Conservation (phyloP, 164 flowering plant species). For the Macadamia integrifolia region DNA sequence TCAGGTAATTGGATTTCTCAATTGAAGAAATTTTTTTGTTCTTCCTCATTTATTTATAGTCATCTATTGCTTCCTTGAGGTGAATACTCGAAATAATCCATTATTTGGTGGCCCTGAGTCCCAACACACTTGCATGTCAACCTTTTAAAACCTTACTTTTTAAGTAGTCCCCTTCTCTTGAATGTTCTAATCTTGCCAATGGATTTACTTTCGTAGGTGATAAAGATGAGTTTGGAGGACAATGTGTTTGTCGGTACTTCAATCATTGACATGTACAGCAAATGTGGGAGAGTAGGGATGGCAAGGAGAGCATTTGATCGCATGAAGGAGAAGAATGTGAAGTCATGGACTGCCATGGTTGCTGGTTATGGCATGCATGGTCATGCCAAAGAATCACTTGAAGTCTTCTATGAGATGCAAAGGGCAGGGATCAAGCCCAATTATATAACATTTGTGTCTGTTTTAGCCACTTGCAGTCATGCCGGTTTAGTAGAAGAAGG, state of each 20-base stretch:
- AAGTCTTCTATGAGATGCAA: constrained; percentile 57
- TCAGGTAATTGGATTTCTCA: constrained; percentile 40
- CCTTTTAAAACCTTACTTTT: not conserved
- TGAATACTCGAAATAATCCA: not conserved
- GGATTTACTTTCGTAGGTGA: constrained; percentile 30
- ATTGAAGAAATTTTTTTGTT: too few relatives aligned
- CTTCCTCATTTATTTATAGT: too few relatives aligned
- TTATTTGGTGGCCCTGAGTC: not conserved
- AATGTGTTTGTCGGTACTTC: constrained; percentile 71
- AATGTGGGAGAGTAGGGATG: constrained; percentile 64
- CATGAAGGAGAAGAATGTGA: constrained; percentile 63
- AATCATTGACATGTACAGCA: constrained; percentile 88
- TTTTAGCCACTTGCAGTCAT: constrained; percentile 81
- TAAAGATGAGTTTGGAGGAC: constrained; percentile 53
- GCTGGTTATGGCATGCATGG: constrained; percentile 90
- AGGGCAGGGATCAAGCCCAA: constrained; percentile 53
- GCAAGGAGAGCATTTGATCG: constrained; percentile 61
- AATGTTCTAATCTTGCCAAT: not conserved
- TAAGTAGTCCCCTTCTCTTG: not conserved
- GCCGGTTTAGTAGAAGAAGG: constrained; percentile 76
- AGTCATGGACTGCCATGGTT: constrained; percentile 83
- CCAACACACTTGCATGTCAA: not conserved
- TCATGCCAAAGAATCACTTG: constrained; percentile 55
- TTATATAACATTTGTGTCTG: constrained; percentile 72
- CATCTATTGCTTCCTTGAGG: too few relatives aligned